A percentile compares a stretch with the other conserved stretches of the same genome.
Conservation (phyloP, 2,329 filamentous ascomycete species). For the Epichloe amarillans region DNA sequence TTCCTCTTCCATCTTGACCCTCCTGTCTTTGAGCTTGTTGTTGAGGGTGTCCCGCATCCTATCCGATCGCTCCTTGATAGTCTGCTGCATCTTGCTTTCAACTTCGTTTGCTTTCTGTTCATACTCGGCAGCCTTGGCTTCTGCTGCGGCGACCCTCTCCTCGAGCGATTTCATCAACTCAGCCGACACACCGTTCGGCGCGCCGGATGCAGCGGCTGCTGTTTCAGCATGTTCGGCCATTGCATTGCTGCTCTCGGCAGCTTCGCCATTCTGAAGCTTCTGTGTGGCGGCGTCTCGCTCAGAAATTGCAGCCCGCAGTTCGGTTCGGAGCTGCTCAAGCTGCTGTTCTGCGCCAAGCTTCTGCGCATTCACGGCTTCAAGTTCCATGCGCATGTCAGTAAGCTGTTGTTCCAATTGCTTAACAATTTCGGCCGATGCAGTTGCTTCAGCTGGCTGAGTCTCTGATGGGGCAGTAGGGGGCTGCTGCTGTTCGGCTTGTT, state of each 20-base stretch:
- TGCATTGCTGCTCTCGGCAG: conserved; percentile 7
- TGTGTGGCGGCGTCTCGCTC: conserved; percentile 50
- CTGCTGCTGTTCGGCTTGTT: conserved; percentile 14
- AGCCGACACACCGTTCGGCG: conserved; percentile 29
- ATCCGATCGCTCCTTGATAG: conserved; percentile 52
- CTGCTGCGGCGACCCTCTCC: conserved; percentile 45
- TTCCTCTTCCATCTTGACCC: conserved; percentile 36
- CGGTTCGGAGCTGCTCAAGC: conserved; percentile 37
- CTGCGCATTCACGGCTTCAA: conserved; percentile 52
- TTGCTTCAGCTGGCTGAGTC: conserved; percentile 19
- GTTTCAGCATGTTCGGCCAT: background rate
- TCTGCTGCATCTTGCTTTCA: conserved; percentile 47
- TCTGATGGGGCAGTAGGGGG: conserved; percentile 4
- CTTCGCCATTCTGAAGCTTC: conserved; percentile 20
- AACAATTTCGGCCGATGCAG: conserved; percentile 32
- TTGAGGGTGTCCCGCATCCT: conserved; percentile 56
- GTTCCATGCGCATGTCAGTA: conserved; percentile 39
- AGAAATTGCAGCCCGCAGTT: conserved; percentile 47
- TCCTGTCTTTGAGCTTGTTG: conserved; percentile 57
- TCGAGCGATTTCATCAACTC: conserved; percentile 49
- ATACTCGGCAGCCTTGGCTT: conserved; percentile 49
- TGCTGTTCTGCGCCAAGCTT: conserved; percentile 56
- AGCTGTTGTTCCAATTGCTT: conserved; percentile 37
- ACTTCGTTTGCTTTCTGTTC: conserved; percentile 51
- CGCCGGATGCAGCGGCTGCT: conserved; percentile 1